phyloP scores from a whole-genome alignment of 257 asterid genomes.

The Orobanche coerulescens region DNA sequence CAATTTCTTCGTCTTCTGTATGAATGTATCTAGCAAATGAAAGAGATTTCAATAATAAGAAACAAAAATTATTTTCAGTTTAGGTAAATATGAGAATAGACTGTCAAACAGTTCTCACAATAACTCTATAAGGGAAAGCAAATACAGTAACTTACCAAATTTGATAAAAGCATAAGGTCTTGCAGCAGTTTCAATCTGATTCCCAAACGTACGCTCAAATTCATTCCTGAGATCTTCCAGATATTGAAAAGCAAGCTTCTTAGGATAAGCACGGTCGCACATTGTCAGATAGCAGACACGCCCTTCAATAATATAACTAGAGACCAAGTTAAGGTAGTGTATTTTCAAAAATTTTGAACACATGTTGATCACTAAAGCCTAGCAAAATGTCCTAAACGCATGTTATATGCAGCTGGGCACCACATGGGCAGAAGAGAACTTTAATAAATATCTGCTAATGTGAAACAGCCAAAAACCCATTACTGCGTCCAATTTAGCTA shows the following conservation, averaged over 20 bases:
- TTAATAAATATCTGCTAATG: background rate
- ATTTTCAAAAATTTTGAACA: conserved; percentile 1
- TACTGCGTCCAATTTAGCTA: background rate
- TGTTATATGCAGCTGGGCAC: background rate
- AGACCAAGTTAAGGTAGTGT: conserved; percentile 41
- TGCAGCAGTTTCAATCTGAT: conserved; percentile 93
- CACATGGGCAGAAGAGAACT: background rate
- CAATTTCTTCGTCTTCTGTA: conserved; percentile 79
- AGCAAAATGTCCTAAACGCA: background rate
- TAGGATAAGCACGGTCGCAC: conserved; percentile 96
- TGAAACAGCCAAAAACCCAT: conserved; percentile 11
- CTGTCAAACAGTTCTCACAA: background rate
- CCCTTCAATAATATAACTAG: conserved; percentile 86
- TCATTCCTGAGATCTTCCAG: conserved; percentile 92
- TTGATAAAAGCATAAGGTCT: conserved; percentile 96
- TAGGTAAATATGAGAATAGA: conserved; percentile 7
- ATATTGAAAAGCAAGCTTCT: conserved; percentile 90
- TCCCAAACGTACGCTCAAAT: conserved; percentile 72
- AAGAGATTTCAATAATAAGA: conserved; percentile 14
- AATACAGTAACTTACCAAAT: conserved; percentile 47
- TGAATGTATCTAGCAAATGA: conserved; percentile 60
- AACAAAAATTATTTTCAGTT: background rate
- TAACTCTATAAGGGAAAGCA: background rate
- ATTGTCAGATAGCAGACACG: conserved; percentile 86
- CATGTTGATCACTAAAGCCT: too few relatives aligned